Evolutionary conservation across 2,329 filamentous ascomycete species (phyloP), one percentile per base, ranked within the genome.

Genomic region (Hypoxylon sp.): DNA sequence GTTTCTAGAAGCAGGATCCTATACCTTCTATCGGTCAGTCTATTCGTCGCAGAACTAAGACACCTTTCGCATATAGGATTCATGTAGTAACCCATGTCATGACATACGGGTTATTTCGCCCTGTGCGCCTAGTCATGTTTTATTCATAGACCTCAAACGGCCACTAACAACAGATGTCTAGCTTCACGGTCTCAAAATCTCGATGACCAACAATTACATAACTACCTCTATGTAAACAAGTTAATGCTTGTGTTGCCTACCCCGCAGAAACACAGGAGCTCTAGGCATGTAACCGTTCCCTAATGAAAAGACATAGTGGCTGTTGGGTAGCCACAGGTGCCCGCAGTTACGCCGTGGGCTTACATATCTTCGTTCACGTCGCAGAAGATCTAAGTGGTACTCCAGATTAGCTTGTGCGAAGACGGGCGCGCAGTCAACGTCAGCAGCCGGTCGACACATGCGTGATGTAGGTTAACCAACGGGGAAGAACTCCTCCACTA

Each of bases 271-370:
- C 29, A 24, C 50, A 67, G 48, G 53, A 11, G 44, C 13, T 33
- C 37, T 35, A 37, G 14, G 50, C 14, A 53, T 10, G 50, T 31
- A 59, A 29, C 68, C 68, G 62, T 68, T 48, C 19, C 37, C 58
- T 22, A 35, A 46, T 35, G 47, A 63, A 44, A 53, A 51, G 52
- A 51, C 55, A 8, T 47, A 22, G 19, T 57, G 19, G 29, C 26
- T 31, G 31, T 17, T 39, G 39, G 31, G 26, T 37, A 46, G 48
- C 56, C 44, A 50, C 68, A 58, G 62, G 44, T 50, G 62, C 33
- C 68, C 65, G 68, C 39, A 29, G 59, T 70, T 59, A 53, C 59
- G 68, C 68, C 64, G 64, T 50, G 33, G 31, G 42, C 52, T 37
- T n/a, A 44, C 33, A 33, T 26, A 13, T 44, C 47, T 14, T 1